These are phyloP conservation scores for Bullera alba DNA, from an alignment of 768 basidiomycete genomes.

Conservation along the genomic window DNA sequence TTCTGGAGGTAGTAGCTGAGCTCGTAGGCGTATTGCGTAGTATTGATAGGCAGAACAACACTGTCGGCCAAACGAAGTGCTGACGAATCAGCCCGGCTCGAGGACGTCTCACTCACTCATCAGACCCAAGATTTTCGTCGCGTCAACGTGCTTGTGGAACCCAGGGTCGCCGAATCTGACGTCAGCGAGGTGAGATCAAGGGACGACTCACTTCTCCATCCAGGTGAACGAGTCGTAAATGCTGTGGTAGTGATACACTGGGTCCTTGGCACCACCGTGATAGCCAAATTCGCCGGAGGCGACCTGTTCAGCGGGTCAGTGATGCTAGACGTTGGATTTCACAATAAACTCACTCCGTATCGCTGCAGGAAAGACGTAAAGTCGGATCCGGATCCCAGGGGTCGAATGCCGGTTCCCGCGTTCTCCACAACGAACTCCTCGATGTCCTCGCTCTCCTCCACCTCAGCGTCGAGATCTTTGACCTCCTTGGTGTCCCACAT, in stretches of 20 bases:
- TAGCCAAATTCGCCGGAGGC: slow-evolving; percentile 46
- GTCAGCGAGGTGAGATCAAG: not conserved
- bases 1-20: slow-evolving; percentile 54
- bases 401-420: not conserved
- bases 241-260: slow-evolving; percentile 64
- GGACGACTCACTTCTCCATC: slow-evolving; percentile 55
- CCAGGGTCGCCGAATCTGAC: slow-evolving; percentile 59
- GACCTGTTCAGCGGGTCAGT: slow-evolving; percentile 13
- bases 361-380: slow-evolving; percentile 86
- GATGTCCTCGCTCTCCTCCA: too few species aligned
- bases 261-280: slow-evolving; percentile 46
- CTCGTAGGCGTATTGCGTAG: slow-evolving; percentile 60
- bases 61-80: slow-evolving; percentile 54
- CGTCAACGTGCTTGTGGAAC: slow-evolving; percentile 64
- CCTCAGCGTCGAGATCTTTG: slow-evolving; percentile 39
- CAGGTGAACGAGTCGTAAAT: slow-evolving; percentile 67
- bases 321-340: not conserved
- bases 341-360: slow-evolving; percentile 52
- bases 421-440: not conserved
- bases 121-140: slow-evolving; percentile 62
- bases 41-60: slow-evolving; percentile 60
- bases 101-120: slow-evolving; percentile 36
- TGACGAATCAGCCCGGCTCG: slow-evolving; percentile 4
- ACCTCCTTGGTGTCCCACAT: slow-evolving; percentile 74
- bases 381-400: slow-evolving; percentile 66